Base-by-base conservation (phyloP, 768 basidiomycete species). In the Serendipita sp. region DNA sequence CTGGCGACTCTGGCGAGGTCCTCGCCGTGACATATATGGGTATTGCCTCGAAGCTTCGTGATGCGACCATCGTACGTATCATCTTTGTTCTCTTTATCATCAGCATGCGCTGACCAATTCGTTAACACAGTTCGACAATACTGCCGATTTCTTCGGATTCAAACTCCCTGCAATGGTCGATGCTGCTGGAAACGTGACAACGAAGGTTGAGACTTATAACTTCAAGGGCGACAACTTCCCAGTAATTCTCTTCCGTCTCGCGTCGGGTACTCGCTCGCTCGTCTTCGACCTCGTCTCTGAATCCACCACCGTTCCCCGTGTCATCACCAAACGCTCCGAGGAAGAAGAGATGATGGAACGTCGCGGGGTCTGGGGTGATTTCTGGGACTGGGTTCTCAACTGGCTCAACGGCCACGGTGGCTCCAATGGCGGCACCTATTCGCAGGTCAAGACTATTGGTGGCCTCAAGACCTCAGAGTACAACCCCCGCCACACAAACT, bases 1-100 rank as follows among this genome's bases (percentile, higher is more conserved):
- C 33, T 38, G 41, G 62, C 33, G 17, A 58, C 13, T 28, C 26
- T 20, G 42, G 60, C 22, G 61, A 63, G n/a, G 51, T 45, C 7
- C 56, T 67, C 33, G 28, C 68, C 11, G 66, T 72, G 16, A 69
- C 72, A 16, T 73, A 73, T 63, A 56, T 73, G 30, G 72, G 72
- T 60, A 38, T 72, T 3, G 71, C 72, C 9, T 68, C 69, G 26
- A 66, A 65, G 20, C 70, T 73, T 68, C 68, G 68, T 61, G 65
- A 69, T 34, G 65, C 69, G 63, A 70, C 71, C 7, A 64, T 72
- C 43, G 60, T 50, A 50, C 1, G 45, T 50, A 9, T 22, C 17
- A 1, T 28, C 5, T 50, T 50, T 28, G n/a, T 28, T 50, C n/a
- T 50, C 45, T 11, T 50, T 50, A 17, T 28, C 28, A 30, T 11